Conservation (phyloP, 345 rosid species). For the Pelargonium nanum region DNA sequence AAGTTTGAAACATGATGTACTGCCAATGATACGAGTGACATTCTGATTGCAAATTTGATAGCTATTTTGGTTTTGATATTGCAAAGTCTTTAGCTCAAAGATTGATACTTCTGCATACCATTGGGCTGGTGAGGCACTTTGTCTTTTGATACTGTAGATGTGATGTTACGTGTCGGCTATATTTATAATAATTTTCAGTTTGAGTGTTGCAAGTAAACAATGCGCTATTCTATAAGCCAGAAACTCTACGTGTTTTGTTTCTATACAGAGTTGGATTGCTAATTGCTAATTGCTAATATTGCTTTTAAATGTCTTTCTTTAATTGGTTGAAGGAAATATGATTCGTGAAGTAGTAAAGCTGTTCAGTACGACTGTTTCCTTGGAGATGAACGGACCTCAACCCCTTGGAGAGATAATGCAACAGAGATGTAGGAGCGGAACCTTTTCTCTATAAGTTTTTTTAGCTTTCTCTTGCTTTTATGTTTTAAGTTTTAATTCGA, state of each 20-base stretch:
- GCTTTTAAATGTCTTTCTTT: neutral
- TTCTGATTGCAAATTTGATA: no score
- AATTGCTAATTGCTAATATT: no score
- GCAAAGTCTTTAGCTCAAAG: neutral
- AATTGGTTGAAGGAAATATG: neutral
- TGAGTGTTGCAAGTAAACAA: neutral
- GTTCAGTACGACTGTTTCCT: neutral
- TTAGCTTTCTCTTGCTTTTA: slow-evolving; percentile 16
- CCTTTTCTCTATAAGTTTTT: slow-evolving; percentile 15
- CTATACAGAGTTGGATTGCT: neutral
- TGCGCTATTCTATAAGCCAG: neutral
- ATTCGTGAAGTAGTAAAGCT: neutral
- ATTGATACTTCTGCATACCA: neutral
- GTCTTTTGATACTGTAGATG: neutral
- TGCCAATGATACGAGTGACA: no score
- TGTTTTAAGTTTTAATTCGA: slow-evolving; percentile 20
- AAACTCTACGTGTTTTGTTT: neutral
- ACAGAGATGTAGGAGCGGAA: slow-evolving; percentile 12
- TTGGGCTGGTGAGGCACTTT: no score
- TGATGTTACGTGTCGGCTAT: neutral
- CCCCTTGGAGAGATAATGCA: neutral
- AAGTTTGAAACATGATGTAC: no score
- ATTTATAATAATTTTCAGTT: neutral
- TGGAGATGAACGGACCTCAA: neutral
- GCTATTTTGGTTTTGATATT: no score